phyloP scores from a whole-genome alignment of 73 alveolate genomes.

The Uronychia binucleata region DNA sequence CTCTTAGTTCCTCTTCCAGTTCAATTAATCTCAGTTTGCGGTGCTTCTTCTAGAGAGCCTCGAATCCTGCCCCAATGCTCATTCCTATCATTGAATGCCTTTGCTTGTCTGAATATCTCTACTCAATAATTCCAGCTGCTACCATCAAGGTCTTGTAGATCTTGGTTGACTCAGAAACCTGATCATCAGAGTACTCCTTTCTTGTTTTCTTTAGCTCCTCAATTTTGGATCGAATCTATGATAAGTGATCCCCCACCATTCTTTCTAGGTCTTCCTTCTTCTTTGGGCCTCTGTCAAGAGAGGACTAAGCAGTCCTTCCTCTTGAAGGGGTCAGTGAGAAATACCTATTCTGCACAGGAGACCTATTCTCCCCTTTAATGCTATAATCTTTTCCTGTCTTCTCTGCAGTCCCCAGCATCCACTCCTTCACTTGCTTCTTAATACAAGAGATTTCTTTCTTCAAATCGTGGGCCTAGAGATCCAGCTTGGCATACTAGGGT shows the following conservation, averaged over 20 bases:
- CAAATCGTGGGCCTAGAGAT: neutral
- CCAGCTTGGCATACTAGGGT: neutral
- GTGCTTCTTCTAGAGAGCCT: neutral
- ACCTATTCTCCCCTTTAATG: neutral
- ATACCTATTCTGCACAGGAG: neutral
- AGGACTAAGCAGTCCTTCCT: neutral
- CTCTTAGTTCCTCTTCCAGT: neutral
- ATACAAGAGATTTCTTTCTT: neutral
- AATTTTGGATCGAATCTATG: neutral
- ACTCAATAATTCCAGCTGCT: neutral
- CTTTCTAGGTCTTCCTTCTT: neutral
- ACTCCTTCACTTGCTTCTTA: neutral
- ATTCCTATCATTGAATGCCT: neutral
- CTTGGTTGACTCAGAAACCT: neutral
- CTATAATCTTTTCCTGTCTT: neutral
- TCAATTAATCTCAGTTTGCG: neutral
- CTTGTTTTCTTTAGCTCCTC: neutral
- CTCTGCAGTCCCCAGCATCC: neutral
- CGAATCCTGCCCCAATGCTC: neutral
- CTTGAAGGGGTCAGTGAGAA: neutral
- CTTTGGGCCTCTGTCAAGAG: neutral
- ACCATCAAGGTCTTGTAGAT: neutral
- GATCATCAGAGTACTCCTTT: neutral
- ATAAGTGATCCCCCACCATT: neutral
- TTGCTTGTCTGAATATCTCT: neutral